Evolutionary conservation across 179 eudicot genomes (phyloP), one percentile per base, ranked within the genome.

Genomic region (Silene noctiflora): DNA sequence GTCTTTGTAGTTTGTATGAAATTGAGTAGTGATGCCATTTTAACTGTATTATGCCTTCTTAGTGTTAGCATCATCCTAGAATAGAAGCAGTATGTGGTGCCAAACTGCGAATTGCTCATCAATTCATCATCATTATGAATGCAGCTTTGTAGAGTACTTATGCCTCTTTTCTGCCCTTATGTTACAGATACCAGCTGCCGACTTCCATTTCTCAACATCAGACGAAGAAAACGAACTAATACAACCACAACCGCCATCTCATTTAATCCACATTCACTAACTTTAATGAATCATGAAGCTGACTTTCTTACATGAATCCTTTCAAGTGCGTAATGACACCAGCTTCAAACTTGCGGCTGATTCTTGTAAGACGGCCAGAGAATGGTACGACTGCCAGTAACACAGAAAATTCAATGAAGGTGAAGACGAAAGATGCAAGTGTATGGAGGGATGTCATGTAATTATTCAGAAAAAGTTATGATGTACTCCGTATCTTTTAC

Each of bases 191-290:
- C 74, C 70, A 13, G 69, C 79, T 0, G 71, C 59, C 27, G 85
- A 82, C 1, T 33, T 33, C 39, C 39, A 33, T 33, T 33, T 33
- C 39, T 33, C 39, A 33, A 33, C 39, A 33, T 33, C 39, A 33
- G 39, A 33, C 17, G 85, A 72, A 73, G 85, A 82, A 76, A 82
- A 17, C 35, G 85, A 79, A 24, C 67, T 31, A 10, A 66, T 69
- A 20, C 80, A 67, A 31, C 75, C 80, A 5, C 80, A 67, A 31
- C 70, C 68, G 24, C 69, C 84, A 16, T 77, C 84, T 72, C 85
- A 79, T 76, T 11, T 79, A 25, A 82, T 82, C 72, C 79, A 59
- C 25, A 66, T 79, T 53, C 82, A 79, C 67, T 82, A 68, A 76
- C 8, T 24, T 1, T 74, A 61, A 12, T 13, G 22, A n/a, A n/a